A percentile compares a stretch with the other conserved stretches of the same genome.
phyloP scores from a whole-genome alignment of 2,329 filamentous ascomycete genomes.

The Aspergillus ruber region DNA sequence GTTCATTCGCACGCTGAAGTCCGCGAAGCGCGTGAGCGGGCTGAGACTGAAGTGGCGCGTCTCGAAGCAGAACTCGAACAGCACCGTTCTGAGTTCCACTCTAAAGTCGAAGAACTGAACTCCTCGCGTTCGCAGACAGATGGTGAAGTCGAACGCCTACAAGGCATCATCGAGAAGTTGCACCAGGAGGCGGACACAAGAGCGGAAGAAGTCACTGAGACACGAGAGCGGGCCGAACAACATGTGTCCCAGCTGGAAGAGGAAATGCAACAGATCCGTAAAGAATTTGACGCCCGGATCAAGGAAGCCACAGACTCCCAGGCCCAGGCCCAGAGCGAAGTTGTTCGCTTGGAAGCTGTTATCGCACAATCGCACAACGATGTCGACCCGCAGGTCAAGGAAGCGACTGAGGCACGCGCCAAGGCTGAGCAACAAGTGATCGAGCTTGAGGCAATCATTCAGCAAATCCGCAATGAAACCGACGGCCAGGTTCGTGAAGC shows the following conservation, averaged over 20 bases:
- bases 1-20: slow-evolving; percentile 20
- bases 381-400: slow-evolving; percentile 10
- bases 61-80: slow-evolving; percentile 7
- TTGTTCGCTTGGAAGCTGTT: slow-evolving; percentile 20
- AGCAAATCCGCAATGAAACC: slow-evolving; percentile 16
- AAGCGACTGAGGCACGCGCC: slow-evolving; percentile 19
- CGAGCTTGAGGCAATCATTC: slow-evolving; percentile 20
- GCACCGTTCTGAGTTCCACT: slow-evolving; percentile 3
- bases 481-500: slow-evolving; percentile 17
- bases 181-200: background rate
- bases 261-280: slow-evolving; percentile 11
- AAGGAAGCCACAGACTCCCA: slow-evolving; percentile 14
- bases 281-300: slow-evolving; percentile 7
- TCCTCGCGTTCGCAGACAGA: slow-evolving; percentile 20
- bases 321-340: slow-evolving; percentile 19
- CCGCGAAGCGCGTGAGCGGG: slow-evolving; percentile 15
- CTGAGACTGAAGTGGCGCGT: slow-evolving; percentile 12
- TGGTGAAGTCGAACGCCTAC: slow-evolving; percentile 14
- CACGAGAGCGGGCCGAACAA: slow-evolving; percentile 11
- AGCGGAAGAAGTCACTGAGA: slow-evolving; percentile 11
- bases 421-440: slow-evolving; percentile 21
- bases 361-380: slow-evolving; percentile 30
- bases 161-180: background rate
- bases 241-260: slow-evolving; percentile 11
- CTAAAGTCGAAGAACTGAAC: background rate